Conservation (phyloP, 768 basidiomycete species). For the Hygrocybe coccinea region DNA sequence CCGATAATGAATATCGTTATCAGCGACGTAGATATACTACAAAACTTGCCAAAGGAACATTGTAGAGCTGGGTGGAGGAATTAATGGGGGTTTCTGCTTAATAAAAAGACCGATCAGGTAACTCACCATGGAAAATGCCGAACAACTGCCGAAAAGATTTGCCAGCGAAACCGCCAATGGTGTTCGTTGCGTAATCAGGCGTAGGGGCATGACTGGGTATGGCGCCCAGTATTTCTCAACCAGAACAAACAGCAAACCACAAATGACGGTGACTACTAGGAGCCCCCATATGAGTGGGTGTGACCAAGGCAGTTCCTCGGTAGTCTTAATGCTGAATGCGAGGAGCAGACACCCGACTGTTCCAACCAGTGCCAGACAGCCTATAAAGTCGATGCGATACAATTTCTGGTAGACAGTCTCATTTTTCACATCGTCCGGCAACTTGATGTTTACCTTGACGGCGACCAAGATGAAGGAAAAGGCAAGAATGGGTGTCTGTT, state of each 20-base stretch:
- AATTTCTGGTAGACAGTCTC: conserved; percentile 60
- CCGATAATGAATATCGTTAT: conserved; percentile 4
- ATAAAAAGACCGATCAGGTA: conserved; percentile 10
- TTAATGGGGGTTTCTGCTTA: conserved; percentile 18
- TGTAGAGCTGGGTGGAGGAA: conserved; percentile 62
- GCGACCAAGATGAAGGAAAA: conserved; percentile 68
- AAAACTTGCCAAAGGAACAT: conserved; percentile 62
- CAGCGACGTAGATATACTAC: conserved; percentile 20
- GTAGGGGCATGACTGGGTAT: conserved; percentile 89
- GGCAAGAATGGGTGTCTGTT: conserved; percentile 69
- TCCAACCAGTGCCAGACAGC: conserved; percentile 73
- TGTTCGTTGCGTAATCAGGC: conserved; percentile 69
- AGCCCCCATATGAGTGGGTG: conserved; percentile 68
- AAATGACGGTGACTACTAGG: conserved; percentile 52
- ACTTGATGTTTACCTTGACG: conserved; percentile 70
- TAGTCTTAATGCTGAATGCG: conserved; percentile 71
- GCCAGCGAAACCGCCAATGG: conserved; percentile 76
- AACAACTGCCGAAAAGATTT: conserved; percentile 73
- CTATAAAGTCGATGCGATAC: conserved; percentile 78
- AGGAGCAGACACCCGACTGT: conserved; percentile 67
- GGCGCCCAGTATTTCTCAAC: conserved; percentile 76
- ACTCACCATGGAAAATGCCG: conserved; percentile 74
- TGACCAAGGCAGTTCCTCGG: conserved; percentile 74
- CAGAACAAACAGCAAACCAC: conserved; percentile 56
- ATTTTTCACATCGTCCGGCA: conserved; percentile 62